These are phyloP conservation scores for Morella rubra DNA, from an alignment of 306 rosid genomes.

Conservation along the genomic window DNA sequence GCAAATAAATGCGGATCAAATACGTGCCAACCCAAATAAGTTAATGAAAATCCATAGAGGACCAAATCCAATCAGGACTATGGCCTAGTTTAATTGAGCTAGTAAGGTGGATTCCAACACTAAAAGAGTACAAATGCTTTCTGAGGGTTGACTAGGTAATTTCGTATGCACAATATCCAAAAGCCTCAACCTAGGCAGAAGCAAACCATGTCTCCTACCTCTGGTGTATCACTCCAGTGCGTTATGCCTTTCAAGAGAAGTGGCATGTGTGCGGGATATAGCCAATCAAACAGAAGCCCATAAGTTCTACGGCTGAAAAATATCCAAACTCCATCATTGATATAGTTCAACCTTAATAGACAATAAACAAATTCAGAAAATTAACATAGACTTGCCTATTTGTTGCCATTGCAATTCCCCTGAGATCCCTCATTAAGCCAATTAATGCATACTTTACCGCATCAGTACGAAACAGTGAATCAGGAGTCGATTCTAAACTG, in stretches of 20 bases:
- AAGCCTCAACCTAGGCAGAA: conserved; percentile 4
- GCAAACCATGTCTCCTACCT: conserved; percentile 50
- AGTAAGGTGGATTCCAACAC: background rate
- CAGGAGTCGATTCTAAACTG: conserved; percentile 92
- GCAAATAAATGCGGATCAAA: background rate
- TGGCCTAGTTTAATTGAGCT: background rate
- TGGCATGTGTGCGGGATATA: conserved; percentile 91
- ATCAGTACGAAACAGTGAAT: conserved; percentile 86
- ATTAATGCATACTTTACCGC: conserved; percentile 75
- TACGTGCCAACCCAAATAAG: background rate
- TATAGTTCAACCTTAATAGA: conserved; percentile 17
- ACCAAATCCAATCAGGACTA: too few relatives aligned
- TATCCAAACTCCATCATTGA: conserved; percentile 21
- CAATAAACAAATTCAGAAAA: conserved; percentile 20
- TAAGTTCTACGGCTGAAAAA: conserved; percentile 83
- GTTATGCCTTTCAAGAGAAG: conserved; percentile 87
- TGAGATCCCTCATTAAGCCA: conserved; percentile 96
- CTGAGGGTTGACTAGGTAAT: background rate
- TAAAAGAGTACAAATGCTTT: background rate
- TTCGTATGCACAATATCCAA: background rate
- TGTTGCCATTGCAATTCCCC: conserved; percentile 99
- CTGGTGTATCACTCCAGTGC: conserved; percentile 94
- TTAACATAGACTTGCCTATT: conserved; percentile 54
- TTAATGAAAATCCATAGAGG: too few relatives aligned
- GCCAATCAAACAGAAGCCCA: conserved; percentile 97